Conservation (phyloP, 306 rosid species). For the Cajanus cajan region DNA sequence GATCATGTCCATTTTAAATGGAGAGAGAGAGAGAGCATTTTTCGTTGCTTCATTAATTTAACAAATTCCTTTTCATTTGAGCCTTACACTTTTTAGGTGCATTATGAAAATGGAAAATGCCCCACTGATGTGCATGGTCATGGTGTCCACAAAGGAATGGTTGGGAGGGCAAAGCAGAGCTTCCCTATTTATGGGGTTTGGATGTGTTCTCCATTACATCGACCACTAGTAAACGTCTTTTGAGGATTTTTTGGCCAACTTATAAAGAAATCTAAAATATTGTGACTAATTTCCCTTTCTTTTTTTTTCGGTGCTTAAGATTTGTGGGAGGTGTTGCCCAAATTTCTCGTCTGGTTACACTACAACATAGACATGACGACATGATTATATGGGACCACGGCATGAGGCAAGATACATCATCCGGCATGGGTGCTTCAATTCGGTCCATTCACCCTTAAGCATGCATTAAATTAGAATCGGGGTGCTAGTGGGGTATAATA, state of each 20-base stretch:
- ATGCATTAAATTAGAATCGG: constrained; percentile 22
- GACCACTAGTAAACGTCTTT: constrained; percentile 18
- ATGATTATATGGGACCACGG: constrained; percentile 38
- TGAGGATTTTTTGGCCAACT: neutral
- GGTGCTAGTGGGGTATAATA: neutral
- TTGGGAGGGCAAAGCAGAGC: constrained; percentile 18
- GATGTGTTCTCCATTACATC: constrained; percentile 27
- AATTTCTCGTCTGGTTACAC: neutral
- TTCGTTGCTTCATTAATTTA: constrained; percentile 17
- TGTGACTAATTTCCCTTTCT: neutral
- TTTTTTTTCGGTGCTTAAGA: neutral
- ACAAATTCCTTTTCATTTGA: neutral
- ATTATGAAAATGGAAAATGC: constrained; percentile 16
- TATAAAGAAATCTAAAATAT: constrained; percentile 7
- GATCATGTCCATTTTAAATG: constrained; percentile 3
- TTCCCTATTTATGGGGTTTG: neutral
- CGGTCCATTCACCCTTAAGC: constrained; percentile 33
- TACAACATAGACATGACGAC: neutral
- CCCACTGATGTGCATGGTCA: constrained; percentile 11
- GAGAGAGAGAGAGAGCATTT: neutral
- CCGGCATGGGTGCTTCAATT: constrained; percentile 29
- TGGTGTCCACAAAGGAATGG: constrained; percentile 32
- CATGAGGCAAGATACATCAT: constrained; percentile 12
- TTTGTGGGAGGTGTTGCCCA: constrained; percentile 10
- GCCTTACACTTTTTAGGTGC: constrained; percentile 21